Evolutionary conservation across 371 early-diverging fungal genomes (phyloP), one percentile per base, ranked within the genome.

Genomic region (Basidiobolus meristosporus): DNA sequence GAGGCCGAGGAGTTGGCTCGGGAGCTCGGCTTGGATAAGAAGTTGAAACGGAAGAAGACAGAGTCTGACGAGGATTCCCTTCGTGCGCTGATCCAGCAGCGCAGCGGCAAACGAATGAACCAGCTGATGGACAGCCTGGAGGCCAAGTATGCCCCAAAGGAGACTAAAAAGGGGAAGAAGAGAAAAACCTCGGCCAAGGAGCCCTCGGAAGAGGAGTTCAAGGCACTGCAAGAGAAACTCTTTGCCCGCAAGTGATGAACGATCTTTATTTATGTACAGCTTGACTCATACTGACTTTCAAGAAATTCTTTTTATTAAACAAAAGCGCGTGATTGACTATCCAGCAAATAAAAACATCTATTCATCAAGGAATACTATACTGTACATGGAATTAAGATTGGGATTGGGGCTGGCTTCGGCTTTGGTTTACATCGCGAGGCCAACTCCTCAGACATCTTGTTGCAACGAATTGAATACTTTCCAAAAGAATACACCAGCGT

Each of bases 1-100:
- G 66, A 63, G 30, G 66, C 68, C 0, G 66, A 68, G 23, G 50
- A 59, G 42, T 52, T 66, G 43, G 55, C 66, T 21, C 54, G 49
- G 36, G 58, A 67, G 47, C 46, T 62, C 28, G 66, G 58, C 17
- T 43, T 64, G 20, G 60, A 61, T 28, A 9, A 40, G 14, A 45
- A 45, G 14, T 34, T 40, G 11, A 20, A 31, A 15, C 15, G 15
- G 1, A 36, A 22, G 35, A 33, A 31, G 2, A 28, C 11, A 30
- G 31, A 9, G n/a, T n/a, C 31, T 18, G 31, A 22, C 20, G 34
- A 30, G 0, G 42, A 46, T 26, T 31, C 35, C 2, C 5, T 18
- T 7, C 19, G 39, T 5, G 36, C 29, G 26, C 31, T 41, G 3
- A 29, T 46, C 23, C 38, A 42, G 39, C 29, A 19, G 15, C 21